Evolutionary conservation across 2,329 filamentous ascomycete species (phyloP), one percentile per base, ranked within the genome.

Genomic region (Lasiodiplodia sp.): DNA sequence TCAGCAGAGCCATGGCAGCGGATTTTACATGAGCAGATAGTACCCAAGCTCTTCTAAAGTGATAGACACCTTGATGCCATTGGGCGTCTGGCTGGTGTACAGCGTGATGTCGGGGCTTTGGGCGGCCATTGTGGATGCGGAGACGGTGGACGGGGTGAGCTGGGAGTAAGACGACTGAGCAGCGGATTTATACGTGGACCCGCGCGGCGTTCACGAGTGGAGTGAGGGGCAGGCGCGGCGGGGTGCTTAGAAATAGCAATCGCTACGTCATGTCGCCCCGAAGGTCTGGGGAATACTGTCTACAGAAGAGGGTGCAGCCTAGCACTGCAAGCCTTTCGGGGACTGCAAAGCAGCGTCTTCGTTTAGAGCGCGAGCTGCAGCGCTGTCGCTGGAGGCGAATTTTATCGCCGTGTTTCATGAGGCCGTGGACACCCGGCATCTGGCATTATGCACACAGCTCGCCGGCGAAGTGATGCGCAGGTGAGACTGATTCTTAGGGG

Each of bases 51-150:
- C 94, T 81, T 96, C 93, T 18, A 97, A 83, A 11, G 92, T 86
- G 72, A 97, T 97, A 68, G 92, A 94, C 70, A 93, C 88, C 80
- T 97, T 97, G 85, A 96, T 91, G 71, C 94, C 93, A 81, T 97
- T 97, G 56, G 94, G 93, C 64, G 94, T 97, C 75, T 90, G 87
- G 14, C 87, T 86, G 14, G 93, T 97, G 83, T 96, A 96, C 37
- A 97, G 87, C 53, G 90, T 91, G 74, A 97, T 93, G 58, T 57
- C 38, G 51, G 67, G 58, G 25, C 8, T 58, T 28, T 68, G 58
- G 6, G 47, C 57, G 55, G 67, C 66, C 66, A 68, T 68, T 40
- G 56, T 63, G 66, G 51, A 49, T 52, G 60, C 28, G 55, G 49
- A n/a, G 21, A 52, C n/a, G 8, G 12, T 3, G 34, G 14, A 34